These are phyloP conservation scores for Nakazawaea laoshanensis DNA, from an alignment of 805 yeast genomes.

Conservation along the genomic window DNA sequence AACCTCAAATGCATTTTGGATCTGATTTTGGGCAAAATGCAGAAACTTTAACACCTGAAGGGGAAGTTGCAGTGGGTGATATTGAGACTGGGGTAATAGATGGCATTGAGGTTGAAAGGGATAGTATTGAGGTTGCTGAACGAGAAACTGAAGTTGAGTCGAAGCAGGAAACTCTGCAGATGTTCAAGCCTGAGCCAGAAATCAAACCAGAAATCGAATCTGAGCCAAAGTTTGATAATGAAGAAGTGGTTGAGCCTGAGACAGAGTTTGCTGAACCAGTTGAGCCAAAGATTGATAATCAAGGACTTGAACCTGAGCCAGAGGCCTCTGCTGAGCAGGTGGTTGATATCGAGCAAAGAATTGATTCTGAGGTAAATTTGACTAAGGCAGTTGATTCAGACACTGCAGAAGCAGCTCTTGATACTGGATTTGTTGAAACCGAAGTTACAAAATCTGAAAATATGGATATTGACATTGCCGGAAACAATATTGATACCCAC, in stretches of 20 bases:
- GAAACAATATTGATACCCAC: too few relatives aligned
- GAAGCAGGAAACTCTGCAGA: neutral
- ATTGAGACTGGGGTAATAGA: neutral
- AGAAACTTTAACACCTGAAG: too few relatives aligned
- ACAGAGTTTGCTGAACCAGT: neutral
- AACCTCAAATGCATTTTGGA: too few relatives aligned
- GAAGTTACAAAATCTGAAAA: too few relatives aligned
- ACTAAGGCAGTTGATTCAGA: too few relatives aligned
- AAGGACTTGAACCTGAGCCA: neutral
- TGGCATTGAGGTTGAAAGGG: neutral
- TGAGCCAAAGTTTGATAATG: neutral
- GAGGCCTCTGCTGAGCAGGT: neutral
- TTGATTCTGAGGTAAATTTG: too few relatives aligned
- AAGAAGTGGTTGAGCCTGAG: neutral
- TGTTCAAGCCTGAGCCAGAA: neutral
- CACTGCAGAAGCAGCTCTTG: too few relatives aligned
- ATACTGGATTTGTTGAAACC: too few relatives aligned
- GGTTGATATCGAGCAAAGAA: neutral
- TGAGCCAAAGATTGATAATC: neutral
- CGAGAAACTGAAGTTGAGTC: conserved; percentile 1
- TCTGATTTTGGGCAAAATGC: too few relatives aligned
- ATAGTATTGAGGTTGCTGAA: conserved; percentile 1
- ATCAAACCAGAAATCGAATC: neutral
- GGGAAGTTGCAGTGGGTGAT: neutral
- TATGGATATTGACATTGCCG: too few relatives aligned